Base-by-base conservation (phyloP, 2,329 filamentous ascomycete species). In the Monosporascus ibericus region DNA sequence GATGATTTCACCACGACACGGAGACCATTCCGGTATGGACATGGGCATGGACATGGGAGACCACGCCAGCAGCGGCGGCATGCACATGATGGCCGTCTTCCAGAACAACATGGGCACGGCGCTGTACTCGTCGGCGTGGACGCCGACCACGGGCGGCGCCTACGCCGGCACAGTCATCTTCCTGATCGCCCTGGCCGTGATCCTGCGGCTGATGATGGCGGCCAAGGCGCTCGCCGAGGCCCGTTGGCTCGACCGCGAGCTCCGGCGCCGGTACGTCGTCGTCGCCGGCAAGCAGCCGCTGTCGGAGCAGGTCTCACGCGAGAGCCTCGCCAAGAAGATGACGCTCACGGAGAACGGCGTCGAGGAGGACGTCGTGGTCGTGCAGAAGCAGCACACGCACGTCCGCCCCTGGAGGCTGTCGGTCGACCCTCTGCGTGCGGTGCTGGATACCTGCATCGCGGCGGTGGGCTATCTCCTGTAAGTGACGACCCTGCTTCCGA, bases 151-250 rank as follows among this genome's bases (percentile, higher is more conserved):
- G 37, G 74, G 78, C 6, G 90, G 86, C 61, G 74, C 79, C 54
- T 97, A 96, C 70, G 90, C 90, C 2, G 92, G 84, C 52, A 95
- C 90, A 27, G 95, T 92, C 75, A 88, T 96, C 68, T 96, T 96
- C 72, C 80, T 96, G 54, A 85, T 96, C 66, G 61, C 87, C 44
- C 84, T 97, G 49, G 85, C 85, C 55, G 75, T 85, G 55, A 64
- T 87, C 52, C 84, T 86, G 64, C 87, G 92, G 49, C 72, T 76
- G 20, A 75, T 96, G 17, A 73, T 92, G 48, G 91, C 91, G 3
- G 75, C 70, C 62, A 90, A 90, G 67, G 82, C 72, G 72, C 83
- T 74, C 70, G 79, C 73, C 68, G 81, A 80, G 70, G 65, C 75
- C 59, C 73, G 75, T 44, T 95, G 90, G 86, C 72, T 87, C 47